These are phyloP conservation scores for Calocybe cyanea DNA, from an alignment of 768 basidiomycete species.

Conservation along the genomic window DNA sequence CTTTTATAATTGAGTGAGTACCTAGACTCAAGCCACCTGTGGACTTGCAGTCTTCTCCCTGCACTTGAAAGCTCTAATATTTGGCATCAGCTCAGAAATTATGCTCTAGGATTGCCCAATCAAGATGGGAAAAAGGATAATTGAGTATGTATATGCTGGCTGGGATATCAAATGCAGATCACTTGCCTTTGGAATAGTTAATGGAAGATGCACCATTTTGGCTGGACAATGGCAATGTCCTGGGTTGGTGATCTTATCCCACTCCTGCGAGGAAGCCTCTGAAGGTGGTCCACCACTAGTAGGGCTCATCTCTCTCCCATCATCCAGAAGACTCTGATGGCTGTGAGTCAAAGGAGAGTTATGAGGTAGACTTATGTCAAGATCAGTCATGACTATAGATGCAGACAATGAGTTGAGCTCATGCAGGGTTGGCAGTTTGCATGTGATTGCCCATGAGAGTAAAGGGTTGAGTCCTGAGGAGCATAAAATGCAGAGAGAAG, in stretches of 20 bases:
- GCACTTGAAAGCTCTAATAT: too few species aligned
- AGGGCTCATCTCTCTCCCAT: conserved; percentile 57
- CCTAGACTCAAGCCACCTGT: too few species aligned
- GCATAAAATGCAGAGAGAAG: conserved; percentile 24
- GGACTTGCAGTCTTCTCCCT: too few species aligned
- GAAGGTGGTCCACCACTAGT: conserved; percentile 69
- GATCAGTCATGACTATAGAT: conserved; percentile 79
- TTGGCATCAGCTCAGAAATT: too few species aligned
- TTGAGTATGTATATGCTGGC: too few species aligned
- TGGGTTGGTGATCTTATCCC: conserved; percentile 83
- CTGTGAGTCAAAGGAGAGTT: conserved; percentile 25
- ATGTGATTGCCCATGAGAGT: conserved; percentile 66
- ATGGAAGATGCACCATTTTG: too few species aligned
- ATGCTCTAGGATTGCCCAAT: too few species aligned
- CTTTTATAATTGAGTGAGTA: too few species aligned
- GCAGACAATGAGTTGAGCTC: conserved; percentile 67
- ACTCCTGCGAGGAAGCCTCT: conserved; percentile 85
- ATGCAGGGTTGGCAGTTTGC: conserved; percentile 82
- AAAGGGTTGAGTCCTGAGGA: conserved; percentile 30
- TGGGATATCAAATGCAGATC: too few species aligned
- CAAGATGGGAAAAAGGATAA: too few species aligned
- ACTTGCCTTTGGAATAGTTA: too few species aligned
- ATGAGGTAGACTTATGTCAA: conserved; percentile 78
- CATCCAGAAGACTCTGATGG: conserved; percentile 24
- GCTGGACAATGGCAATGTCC: too few species aligned